Percentiles rank a stretch among this genome's conserved stretches.
These are phyloP conservation scores for Fusarium sp. DNA, from an alignment of 2,329 filamentous ascomycete species.

Conservation along the genomic window DNA sequence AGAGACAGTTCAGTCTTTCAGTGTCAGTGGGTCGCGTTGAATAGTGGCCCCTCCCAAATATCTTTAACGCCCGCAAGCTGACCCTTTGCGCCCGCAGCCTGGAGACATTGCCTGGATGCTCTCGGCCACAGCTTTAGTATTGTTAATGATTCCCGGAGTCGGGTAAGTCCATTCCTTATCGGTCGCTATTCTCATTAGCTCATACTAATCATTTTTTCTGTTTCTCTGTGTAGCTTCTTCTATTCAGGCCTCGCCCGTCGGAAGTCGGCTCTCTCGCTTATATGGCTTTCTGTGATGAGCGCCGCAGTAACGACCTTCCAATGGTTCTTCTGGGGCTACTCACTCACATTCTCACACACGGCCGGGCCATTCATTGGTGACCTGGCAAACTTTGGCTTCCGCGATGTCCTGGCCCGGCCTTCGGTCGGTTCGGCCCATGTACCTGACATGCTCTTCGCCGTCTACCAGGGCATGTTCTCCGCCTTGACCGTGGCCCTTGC, in stretches of 20 bases:
- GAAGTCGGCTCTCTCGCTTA: slow-evolving; percentile 89
- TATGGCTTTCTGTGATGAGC: slow-evolving; percentile 92
- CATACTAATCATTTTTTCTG: slow-evolving; percentile 19
- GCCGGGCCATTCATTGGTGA: slow-evolving; percentile 83
- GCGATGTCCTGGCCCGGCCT: slow-evolving; percentile 78
- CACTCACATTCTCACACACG: slow-evolving; percentile 82
- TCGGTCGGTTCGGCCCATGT: slow-evolving; percentile 80
- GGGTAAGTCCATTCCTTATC: slow-evolving; percentile 60
- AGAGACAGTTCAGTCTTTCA: slow-evolving; percentile 5
- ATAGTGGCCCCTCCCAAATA: slow-evolving; percentile 19
- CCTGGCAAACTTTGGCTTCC: slow-evolving; percentile 83
- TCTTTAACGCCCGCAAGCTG: slow-evolving; percentile 45
- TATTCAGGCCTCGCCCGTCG: slow-evolving; percentile 90
- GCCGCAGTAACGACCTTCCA: slow-evolving; percentile 87
- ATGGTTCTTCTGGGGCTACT: slow-evolving; percentile 96
- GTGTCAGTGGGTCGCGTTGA: slow-evolving; percentile 29
- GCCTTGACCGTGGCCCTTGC: slow-evolving; percentile 88
- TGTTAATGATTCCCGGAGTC: slow-evolving; percentile 94
- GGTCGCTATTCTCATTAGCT: slow-evolving; percentile 4
- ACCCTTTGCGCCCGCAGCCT: slow-evolving; percentile 60
- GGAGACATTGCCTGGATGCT: slow-evolving; percentile 91
- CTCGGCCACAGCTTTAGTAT: slow-evolving; percentile 82
- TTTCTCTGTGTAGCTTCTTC: slow-evolving; percentile 73
- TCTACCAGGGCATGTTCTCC: slow-evolving; percentile 92
- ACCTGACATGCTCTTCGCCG: slow-evolving; percentile 85